Percentiles rank a stretch among this genome's conserved stretches.
Evolutionary conservation across 2,329 filamentous ascomycete species (phyloP).

Genomic region (Calonectria multiphialidica): DNA sequence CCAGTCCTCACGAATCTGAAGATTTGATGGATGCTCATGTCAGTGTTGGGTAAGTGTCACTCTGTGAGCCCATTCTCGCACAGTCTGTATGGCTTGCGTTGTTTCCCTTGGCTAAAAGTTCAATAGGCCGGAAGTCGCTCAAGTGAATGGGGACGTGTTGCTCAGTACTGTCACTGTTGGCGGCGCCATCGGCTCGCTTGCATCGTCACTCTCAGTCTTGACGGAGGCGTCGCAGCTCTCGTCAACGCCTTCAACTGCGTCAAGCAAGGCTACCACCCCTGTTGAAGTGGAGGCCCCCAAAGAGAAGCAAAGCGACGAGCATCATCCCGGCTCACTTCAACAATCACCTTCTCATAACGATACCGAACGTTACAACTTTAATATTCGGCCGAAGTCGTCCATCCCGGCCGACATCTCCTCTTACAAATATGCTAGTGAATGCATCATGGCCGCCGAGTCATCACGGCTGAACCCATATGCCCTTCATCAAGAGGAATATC

Average conservation of each 20-base stretch:
- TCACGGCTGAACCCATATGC: constrained; percentile 92
- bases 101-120: constrained; percentile 5
- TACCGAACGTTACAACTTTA: constrained; percentile 58
- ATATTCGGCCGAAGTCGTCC: constrained; percentile 82
- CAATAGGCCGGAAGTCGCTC: constrained; percentile 37
- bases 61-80: constrained; percentile 3
- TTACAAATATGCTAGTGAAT: constrained; percentile 89
- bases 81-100: not conserved
- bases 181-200: constrained; percentile 55
- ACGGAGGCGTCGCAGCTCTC: constrained; percentile 69
- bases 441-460: constrained; percentile 88
- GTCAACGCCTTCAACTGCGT: constrained; percentile 65
- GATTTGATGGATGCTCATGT: constrained; percentile 36
- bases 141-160: constrained; percentile 31
- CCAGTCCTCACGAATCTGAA: constrained; percentile 37
- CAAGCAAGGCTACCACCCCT: constrained; percentile 75
- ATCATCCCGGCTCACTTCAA: constrained; percentile 26
- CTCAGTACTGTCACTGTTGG: constrained; percentile 31
- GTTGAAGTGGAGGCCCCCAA: constrained; percentile 54
- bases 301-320: constrained; percentile 37
- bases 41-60: constrained; percentile 44
- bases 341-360: constrained; percentile 45
- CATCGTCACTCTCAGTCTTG: constrained; percentile 65
- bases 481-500: constrained; percentile 86
- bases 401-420: constrained; percentile 82